phyloP scores from a whole-genome alignment of 805 yeast genomes.

The Brettanomyces naardenensis region DNA sequence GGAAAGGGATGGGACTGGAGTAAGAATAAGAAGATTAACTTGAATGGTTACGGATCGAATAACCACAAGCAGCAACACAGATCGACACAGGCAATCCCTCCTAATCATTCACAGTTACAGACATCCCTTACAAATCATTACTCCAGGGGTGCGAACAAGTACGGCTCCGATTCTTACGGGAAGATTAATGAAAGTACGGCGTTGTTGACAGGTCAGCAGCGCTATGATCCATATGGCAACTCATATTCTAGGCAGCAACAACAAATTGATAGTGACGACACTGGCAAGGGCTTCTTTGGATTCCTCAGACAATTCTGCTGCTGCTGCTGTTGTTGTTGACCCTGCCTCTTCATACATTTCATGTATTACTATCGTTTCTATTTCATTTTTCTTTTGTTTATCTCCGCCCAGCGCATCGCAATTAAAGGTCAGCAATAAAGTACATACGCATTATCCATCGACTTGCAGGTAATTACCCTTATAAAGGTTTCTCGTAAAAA shows the following conservation, averaged over 20 bases:
- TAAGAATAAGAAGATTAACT: slow-evolving; percentile 68
- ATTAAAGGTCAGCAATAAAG: too few relatives aligned
- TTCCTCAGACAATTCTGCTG: slow-evolving; percentile 1
- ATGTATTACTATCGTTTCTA: not conserved
- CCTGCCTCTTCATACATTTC: not conserved
- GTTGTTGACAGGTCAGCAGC: slow-evolving; percentile 2
- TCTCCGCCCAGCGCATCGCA: too few relatives aligned
- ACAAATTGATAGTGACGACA: not conserved
- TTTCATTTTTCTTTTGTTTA: too few relatives aligned
- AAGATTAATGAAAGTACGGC: slow-evolving; percentile 3
- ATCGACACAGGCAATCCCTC: slow-evolving; percentile 1
- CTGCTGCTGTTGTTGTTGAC: slow-evolving; percentile 3
- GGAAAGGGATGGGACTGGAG: slow-evolving; percentile 79
- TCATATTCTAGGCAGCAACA: not conserved
- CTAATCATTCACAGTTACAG: slow-evolving; percentile 1
- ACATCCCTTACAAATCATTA: not conserved
- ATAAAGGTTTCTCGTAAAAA: too few relatives aligned
- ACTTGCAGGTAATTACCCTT: too few relatives aligned
- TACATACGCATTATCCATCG: too few relatives aligned
- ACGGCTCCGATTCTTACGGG: slow-evolving; percentile 1
- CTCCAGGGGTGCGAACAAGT: not conserved
- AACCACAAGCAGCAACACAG: slow-evolving; percentile 1
- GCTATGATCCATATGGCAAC: not conserved
- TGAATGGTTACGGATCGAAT: slow-evolving; percentile 66
- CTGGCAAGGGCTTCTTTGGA: not conserved